Base-by-base conservation (phyloP, 371 early-diverging fungal species). In the Cokeromyces recurvatus region DNA sequence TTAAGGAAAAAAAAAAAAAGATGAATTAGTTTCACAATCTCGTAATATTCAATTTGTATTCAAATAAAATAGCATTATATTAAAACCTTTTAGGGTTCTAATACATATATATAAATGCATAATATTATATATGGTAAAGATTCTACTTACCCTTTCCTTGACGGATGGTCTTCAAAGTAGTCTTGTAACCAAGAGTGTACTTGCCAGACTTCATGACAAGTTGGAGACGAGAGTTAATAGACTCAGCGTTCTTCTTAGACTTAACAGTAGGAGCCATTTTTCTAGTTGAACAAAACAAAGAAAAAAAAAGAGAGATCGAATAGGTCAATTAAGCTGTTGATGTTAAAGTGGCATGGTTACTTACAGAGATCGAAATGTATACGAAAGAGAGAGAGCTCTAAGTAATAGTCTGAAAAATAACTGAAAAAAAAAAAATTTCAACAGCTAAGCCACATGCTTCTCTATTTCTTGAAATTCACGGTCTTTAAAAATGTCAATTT, bases 121-220 rank as follows among this genome's bases (percentile, higher is more conserved):
- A n/a, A n/a, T n/a, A n/a, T n/a, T n/a, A n/a, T n/a, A n/a, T n/a
- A n/a, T n/a, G n/a, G n/a, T n/a, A n/a, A n/a, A n/a, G n/a, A n/a
- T n/a, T n/a, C n/a, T 38, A 41, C 79, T 71, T 85, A 90, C 91
- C 81, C 84, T 95, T 97, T 71, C 96, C 96, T 64, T 89, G 85
- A 63, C 97, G 90, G 61, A 98, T 78, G 53, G 89, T 81, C 88
- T 94, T 94, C 71, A 98, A 85, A 68, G 97, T 95, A 56, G 92
- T 87, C 87, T 94, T 94, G 91, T 95, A 94, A 48, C 98, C 98
- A 53, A 98, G 87, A 59, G 85, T 78, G 81, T 89, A 90, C 85
- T 97, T 97, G 70, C 98, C 98, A 73, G 89, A 88, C 90, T 96
- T 97, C 93, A 94, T 95, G 62, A 97, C 98, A 58, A 97, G 90